Evolutionary conservation across 2,329 filamentous ascomycete genomes (phyloP).

Genomic region (Ilyonectria destructans): DNA sequence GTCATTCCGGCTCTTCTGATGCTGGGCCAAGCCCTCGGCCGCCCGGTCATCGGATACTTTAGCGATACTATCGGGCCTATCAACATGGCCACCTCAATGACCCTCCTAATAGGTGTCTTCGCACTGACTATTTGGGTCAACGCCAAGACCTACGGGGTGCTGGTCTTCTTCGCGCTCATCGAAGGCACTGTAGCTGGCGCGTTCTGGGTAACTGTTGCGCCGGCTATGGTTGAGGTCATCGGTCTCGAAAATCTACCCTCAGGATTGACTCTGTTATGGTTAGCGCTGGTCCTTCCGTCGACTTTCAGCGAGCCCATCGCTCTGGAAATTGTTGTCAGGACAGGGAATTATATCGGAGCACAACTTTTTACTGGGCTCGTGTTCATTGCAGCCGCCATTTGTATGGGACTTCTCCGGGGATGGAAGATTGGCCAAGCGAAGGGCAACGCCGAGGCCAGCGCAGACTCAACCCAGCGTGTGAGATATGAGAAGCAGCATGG

Average conservation of each 20-base stretch:
- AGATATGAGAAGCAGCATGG: too few relatives aligned
- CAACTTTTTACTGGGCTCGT: neutral
- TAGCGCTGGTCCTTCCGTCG: constrained; percentile 19
- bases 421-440: too few relatives aligned
- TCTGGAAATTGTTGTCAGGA: neutral
- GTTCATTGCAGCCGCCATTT: constrained; percentile 1
- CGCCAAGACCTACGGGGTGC: constrained; percentile 70
- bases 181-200: constrained; percentile 67
- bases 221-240: constrained; percentile 26
- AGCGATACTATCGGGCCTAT: constrained; percentile 74
- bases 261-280: constrained; percentile 22
- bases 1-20: constrained; percentile 75
- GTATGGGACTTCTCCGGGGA: too few relatives aligned
- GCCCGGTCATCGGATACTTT: constrained; percentile 75
- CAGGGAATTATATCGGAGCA: neutral
- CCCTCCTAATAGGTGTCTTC: constrained; percentile 60
- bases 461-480: too few relatives aligned
- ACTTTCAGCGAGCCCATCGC: constrained; percentile 27
- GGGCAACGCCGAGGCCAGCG: too few relatives aligned
- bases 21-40: constrained; percentile 71
- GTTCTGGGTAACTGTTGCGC: constrained; percentile 23
- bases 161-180: constrained; percentile 73
- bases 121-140: constrained; percentile 75
- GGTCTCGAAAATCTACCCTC: constrained; percentile 19
- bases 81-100: constrained; percentile 72